A percentile compares a stretch with the other conserved stretches of the same genome.
phyloP scores from a whole-genome alignment of 1,284 basidiomycete genomes.

The Microbotryum intermedium region DNA sequence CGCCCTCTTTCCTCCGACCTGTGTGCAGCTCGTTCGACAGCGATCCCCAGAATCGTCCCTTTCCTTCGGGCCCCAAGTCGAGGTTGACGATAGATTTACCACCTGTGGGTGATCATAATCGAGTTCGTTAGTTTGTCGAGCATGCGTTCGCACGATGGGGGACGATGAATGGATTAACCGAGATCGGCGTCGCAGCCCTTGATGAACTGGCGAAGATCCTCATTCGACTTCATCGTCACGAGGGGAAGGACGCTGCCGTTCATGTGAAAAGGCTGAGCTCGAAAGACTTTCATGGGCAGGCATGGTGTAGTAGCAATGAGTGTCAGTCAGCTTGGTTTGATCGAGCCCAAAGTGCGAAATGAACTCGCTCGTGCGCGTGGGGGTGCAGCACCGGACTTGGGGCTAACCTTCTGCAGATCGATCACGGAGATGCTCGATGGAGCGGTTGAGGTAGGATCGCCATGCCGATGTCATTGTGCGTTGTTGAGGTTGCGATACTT shows the following conservation, averaged over 20 bases:
- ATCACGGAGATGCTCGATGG: slow-evolving; percentile 20
- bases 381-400: not conserved
- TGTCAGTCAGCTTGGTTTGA: not conserved
- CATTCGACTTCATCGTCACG: slow-evolving; percentile 50
- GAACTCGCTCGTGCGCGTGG: not conserved
- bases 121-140: not conserved
- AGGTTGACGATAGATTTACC: slow-evolving; percentile 67
- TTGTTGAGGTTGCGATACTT: no score
- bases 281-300: slow-evolving; percentile 3
- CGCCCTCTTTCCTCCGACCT: slow-evolving; percentile 48
- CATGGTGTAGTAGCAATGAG: not conserved
- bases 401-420: slow-evolving; percentile 11
- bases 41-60: slow-evolving; percentile 62
- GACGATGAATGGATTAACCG: slow-evolving; percentile 41
- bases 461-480: slow-evolving; percentile 5
- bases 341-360: no score
- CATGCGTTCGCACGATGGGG: not conserved
- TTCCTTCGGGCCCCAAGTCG: slow-evolving; percentile 52
- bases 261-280: slow-evolving; percentile 9
- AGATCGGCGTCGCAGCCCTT: slow-evolving; percentile 75
- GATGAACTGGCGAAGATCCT: slow-evolving; percentile 54
- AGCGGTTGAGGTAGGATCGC: slow-evolving; percentile 22
- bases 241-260: slow-evolving; percentile 16
- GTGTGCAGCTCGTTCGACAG: slow-evolving; percentile 59
- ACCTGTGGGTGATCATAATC: slow-evolving; percentile 41